Conservation (phyloP, 2,329 filamentous ascomycete genomes). For the Exophiala aquamarina region DNA sequence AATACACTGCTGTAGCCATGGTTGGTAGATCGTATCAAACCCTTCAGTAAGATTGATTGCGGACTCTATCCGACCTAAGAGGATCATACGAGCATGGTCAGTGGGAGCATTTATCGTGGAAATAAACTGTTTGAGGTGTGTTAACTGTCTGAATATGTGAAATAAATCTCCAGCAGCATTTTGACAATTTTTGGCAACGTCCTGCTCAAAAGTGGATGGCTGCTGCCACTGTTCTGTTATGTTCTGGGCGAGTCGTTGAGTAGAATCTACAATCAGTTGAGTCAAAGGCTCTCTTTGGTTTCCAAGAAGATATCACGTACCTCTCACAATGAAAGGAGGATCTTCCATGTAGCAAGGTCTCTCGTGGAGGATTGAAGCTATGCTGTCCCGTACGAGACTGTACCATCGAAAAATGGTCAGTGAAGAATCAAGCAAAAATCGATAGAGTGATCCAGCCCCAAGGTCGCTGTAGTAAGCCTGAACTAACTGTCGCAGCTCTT, state of each 20-base stretch:
- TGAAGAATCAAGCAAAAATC: conserved; percentile 16
- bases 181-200: conserved; percentile 10
- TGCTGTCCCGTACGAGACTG: conserved; percentile 13
- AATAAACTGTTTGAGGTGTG: conserved; percentile 7
- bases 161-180: conserved; percentile 18
- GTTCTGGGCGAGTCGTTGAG: background rate
- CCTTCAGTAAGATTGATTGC: conserved; percentile 4
- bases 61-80: background rate
- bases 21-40: conserved; percentile 8
- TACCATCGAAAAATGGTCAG: conserved; percentile 17
- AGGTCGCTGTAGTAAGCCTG: conserved; percentile 9
- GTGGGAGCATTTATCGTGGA: background rate
- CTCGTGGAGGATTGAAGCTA: conserved; percentile 12
- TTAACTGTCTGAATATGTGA: conserved; percentile 10
- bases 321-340: conserved; percentile 7
- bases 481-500: conserved; percentile 9
- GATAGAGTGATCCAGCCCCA: conserved; percentile 8
- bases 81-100: background rate
- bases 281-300: no score
- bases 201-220: conserved; percentile 8
- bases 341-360: conserved; percentile 13
- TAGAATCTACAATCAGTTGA: background rate
- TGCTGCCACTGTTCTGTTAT: conserved; percentile 7
- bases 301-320: no score
- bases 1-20: conserved; percentile 16